Evolutionary conservation across 1,284 basidiomycete species (phyloP).

Genomic region (Abortiporus biennis): DNA sequence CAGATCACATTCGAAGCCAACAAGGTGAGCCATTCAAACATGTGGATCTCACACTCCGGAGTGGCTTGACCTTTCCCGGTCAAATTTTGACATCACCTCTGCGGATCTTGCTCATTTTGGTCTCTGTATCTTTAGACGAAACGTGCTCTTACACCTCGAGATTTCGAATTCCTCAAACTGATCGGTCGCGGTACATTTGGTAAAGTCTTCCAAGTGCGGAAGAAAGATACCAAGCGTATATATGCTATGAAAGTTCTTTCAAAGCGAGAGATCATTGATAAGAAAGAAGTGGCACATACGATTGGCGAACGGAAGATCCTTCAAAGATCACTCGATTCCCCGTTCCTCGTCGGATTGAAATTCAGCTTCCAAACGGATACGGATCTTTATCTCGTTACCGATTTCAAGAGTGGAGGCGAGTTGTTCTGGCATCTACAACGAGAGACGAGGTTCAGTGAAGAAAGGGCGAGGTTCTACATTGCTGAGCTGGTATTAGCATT

Average conservation of each 20-base stretch:
- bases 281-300: slow-evolving; percentile 99
- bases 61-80: no score
- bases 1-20: slow-evolving; percentile 92
- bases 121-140: slow-evolving; percentile 49
- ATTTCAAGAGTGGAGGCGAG: slow-evolving; percentile 99
- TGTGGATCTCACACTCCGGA: no score
- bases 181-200: slow-evolving; percentile 99
- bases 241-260: slow-evolving; percentile 99
- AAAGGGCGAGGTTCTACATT: slow-evolving; percentile 91
- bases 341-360: slow-evolving; percentile 98
- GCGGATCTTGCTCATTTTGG: slow-evolving; percentile 6
- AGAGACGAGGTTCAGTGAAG: slow-evolving; percentile 90
- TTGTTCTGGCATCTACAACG: slow-evolving; percentile 97
- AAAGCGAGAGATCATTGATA: slow-evolving; percentile 98
- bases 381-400: slow-evolving; percentile 96
- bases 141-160: slow-evolving; percentile 79
- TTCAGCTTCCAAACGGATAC: slow-evolving; percentile 97
- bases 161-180: slow-evolving; percentile 98
- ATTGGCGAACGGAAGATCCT: slow-evolving; percentile 99
- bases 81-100: slow-evolving; percentile 7
- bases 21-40: no score
- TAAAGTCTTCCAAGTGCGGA: slow-evolving; percentile 98
- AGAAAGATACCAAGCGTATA: slow-evolving; percentile 96
- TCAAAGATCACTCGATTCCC: slow-evolving; percentile 89
- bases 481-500: slow-evolving; percentile 92